Evolutionary conservation across 1,284 basidiomycete species (phyloP), one percentile per base, ranked within the genome.

Genomic region (Ustilago cynodontis): DNA sequence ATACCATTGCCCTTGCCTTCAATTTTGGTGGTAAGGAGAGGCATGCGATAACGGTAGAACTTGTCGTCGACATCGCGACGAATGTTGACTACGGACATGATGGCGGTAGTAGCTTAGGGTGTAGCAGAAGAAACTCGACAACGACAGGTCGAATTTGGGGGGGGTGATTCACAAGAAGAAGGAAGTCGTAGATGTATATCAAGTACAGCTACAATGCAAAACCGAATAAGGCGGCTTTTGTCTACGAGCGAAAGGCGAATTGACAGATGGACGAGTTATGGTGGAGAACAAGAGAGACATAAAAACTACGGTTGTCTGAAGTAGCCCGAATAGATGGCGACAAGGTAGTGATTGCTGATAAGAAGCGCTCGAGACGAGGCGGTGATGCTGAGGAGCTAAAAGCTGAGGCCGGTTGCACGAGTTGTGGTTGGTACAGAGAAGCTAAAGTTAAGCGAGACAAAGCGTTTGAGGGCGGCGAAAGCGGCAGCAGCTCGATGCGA

Each of bases 1-100:
- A 99, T 99, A 78, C 97, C 97, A 86, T 99, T 99, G 65, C 97
- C 97, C 87, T 95, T 95, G 83, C 97, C 97, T 88, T 99, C 97
- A 59, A 99, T 95, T 89, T 99, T 99, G 80, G 93, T 98, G 81
- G 91, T 90, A 71, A 99, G 90, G 71, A 95, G 88, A 58, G 97
- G 97, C 97, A 99, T 99, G 82, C 93, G 82, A 76, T 86, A 86
- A 33, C 84, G 86, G 85, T 89, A 89, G 83, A 88, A 89, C 84
- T 88, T 88, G 86, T 90, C 90, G 88, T 98, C 94, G 89, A 98
- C 95, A 89, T 98, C 95, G 86, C 96, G 94, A 88, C 96, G 93
- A 87, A 99, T 94, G 89, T 99, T 99, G 75, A 99, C 94, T 86
- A 93, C 89, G 78, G 91, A 91, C 89, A 86, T 86, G 66, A 31